Conservation (phyloP, 2,329 filamentous ascomycete genomes). For the Penicillium frequentans region DNA sequence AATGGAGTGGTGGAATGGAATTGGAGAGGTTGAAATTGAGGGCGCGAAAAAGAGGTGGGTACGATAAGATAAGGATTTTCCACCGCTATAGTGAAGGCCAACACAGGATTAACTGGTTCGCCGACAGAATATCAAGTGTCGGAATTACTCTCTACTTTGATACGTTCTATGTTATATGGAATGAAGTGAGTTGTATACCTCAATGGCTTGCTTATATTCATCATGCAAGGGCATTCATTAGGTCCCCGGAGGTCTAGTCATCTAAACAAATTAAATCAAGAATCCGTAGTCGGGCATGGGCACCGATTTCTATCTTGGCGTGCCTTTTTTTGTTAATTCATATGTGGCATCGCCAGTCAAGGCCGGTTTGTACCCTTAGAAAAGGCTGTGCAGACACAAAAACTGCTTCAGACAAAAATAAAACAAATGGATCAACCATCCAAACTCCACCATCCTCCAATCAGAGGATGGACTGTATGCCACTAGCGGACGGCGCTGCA, state of each 20-base stretch:
- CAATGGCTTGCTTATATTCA: conserved; percentile 7
- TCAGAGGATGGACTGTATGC: conserved; percentile 35
- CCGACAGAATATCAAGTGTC: no score
- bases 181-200: background rate
- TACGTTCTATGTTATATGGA: background rate
- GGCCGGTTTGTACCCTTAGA: conserved; percentile 30
- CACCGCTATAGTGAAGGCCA: background rate
- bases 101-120: no score
- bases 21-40: background rate
- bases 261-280: conserved; percentile 29
- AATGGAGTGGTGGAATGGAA: background rate
- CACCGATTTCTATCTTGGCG: conserved; percentile 17
- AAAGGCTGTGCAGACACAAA: conserved; percentile 18
- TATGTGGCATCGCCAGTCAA: conserved; percentile 24
- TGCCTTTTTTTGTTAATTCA: background rate
- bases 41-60: background rate
- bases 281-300: conserved; percentile 25
- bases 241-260: conserved; percentile 26
- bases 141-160: background rate
- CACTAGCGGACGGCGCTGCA: conserved; percentile 29
- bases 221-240: conserved; percentile 30
- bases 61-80: conserved; percentile 1
- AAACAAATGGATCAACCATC: conserved; percentile 34
- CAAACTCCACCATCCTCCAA: conserved; percentile 37
- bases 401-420: conserved; percentile 21